These are phyloP conservation scores for Caloboletus inedulis DNA, from an alignment of 1,284 basidiomycete genomes.

Conservation along the genomic window DNA sequence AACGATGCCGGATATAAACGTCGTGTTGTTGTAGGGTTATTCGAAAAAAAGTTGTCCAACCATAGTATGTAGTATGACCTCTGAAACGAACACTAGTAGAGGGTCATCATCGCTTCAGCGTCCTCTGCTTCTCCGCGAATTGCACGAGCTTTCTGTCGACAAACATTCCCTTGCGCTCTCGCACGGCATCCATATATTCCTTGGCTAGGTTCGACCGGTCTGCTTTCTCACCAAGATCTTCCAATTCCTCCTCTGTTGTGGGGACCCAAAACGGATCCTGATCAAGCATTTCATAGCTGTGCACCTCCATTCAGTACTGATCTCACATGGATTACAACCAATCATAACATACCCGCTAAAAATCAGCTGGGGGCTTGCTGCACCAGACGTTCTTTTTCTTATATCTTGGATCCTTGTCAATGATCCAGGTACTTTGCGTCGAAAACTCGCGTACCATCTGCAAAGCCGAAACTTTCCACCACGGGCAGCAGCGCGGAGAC, in stretches of 20 bases:
- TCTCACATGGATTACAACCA: not conserved
- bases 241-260: constrained; percentile 95
- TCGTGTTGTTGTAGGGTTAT: not conserved
- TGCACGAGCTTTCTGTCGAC: constrained; percentile 92
- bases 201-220: constrained; percentile 95
- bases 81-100: not conserved
- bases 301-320: constrained; percentile 17
- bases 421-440: not conserved
- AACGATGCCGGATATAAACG: not conserved
- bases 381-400: constrained; percentile 92
- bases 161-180: constrained; percentile 93
- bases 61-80: not conserved
- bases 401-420: constrained; percentile 58
- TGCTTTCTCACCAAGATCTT: constrained; percentile 95
- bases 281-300: constrained; percentile 83
- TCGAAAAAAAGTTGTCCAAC: not conserved
- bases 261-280: constrained; percentile 99
- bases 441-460: constrained; percentile 64
- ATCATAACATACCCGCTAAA: constrained; percentile 76
- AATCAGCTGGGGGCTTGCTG: constrained; percentile 94
- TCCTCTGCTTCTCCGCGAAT: constrained; percentile 94
- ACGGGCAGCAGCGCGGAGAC: constrained; percentile 91
- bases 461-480: constrained; percentile 96
- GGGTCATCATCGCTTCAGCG: constrained; percentile 71
- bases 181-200: constrained; percentile 88